These are phyloP conservation scores for Moesziomyces parantarcticus DNA, from an alignment of 1,284 basidiomycete species.

Conservation along the genomic window DNA sequence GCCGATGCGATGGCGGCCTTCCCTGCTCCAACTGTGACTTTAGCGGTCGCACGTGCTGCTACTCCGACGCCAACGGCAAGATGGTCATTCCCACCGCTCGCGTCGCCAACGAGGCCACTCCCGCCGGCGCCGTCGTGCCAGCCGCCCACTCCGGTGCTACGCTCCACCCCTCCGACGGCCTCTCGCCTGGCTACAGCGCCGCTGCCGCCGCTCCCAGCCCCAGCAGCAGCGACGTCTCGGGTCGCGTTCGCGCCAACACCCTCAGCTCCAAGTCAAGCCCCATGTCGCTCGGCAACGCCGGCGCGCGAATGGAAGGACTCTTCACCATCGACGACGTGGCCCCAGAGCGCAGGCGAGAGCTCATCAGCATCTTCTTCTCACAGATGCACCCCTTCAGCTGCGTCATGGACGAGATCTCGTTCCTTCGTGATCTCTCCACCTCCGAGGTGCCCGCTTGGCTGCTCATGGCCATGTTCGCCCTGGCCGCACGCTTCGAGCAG, in stretches of 20 bases:
- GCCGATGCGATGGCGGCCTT: conserved; percentile 71
- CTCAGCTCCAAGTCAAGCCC: conserved; percentile 42
- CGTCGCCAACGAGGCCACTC: conserved; percentile 29
- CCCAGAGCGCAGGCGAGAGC: conserved; percentile 39
- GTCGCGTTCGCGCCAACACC: conserved; percentile 35
- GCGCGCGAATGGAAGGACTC: conserved; percentile 18
- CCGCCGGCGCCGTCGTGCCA: neutral
- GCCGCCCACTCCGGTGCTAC: conserved; percentile 10
- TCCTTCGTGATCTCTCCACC: conserved; percentile 69
- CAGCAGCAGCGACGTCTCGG: conserved; percentile 29
- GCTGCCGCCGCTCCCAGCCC: conserved; percentile 16
- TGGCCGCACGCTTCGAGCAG: conserved; percentile 68
- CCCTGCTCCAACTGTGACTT: conserved; percentile 72
- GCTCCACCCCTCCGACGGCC: conserved; percentile 28
- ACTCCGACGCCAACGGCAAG: conserved; percentile 59
- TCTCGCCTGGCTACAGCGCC: conserved; percentile 25
- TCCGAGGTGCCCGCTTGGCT: conserved; percentile 68
- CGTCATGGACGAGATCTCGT: conserved; percentile 70
- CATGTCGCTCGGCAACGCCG: conserved; percentile 19
- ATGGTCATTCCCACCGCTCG: conserved; percentile 53
- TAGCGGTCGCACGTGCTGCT: conserved; percentile 67
- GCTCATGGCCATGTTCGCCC: conserved; percentile 69
- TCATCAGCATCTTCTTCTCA: conserved; percentile 68
- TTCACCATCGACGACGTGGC: conserved; percentile 37
- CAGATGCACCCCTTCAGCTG: conserved; percentile 68